phyloP scores from a whole-genome alignment of 768 basidiomycete species.

The Cystobasidium ongulense region DNA sequence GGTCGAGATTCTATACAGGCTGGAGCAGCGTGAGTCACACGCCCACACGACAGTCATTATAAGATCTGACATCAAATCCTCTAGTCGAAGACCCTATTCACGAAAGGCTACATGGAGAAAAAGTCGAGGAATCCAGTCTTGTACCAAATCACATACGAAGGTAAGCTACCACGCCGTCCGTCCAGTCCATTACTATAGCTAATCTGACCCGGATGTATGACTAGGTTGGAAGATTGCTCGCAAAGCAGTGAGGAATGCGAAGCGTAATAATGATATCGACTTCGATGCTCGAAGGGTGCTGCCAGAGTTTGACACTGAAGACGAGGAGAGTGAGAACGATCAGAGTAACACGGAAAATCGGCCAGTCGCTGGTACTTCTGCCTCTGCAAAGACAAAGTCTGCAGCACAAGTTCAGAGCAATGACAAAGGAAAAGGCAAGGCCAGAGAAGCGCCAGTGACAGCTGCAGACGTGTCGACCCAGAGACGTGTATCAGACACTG shows the following conservation, averaged over 20 bases:
- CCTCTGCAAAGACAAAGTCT: background rate
- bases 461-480: background rate
- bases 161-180: background rate
- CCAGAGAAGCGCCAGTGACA: background rate
- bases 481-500: background rate
- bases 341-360: background rate
- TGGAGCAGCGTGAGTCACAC: slow-evolving; percentile 12
- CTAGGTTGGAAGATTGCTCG: slow-evolving; percentile 25
- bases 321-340: background rate
- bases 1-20: background rate
- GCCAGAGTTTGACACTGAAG: slow-evolving; percentile 12
- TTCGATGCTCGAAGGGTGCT: background rate
- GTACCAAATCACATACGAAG: slow-evolving; percentile 5
- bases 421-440: slow-evolving; percentile 8
- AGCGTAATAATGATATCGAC: slow-evolving; percentile 20
- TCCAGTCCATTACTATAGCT: background rate
- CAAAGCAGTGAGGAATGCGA: slow-evolving; percentile 11
- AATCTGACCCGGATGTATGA: background rate
- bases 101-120: background rate
- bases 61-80: background rate
- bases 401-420: background rate
- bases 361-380: background rate
- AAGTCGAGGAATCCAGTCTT: background rate
- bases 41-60: background rate
- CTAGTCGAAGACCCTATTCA: background rate